Evolutionary conservation across 495 filamentous ascomycete species (phyloP).

Genomic region (Parachaetomium inaequale): DNA sequence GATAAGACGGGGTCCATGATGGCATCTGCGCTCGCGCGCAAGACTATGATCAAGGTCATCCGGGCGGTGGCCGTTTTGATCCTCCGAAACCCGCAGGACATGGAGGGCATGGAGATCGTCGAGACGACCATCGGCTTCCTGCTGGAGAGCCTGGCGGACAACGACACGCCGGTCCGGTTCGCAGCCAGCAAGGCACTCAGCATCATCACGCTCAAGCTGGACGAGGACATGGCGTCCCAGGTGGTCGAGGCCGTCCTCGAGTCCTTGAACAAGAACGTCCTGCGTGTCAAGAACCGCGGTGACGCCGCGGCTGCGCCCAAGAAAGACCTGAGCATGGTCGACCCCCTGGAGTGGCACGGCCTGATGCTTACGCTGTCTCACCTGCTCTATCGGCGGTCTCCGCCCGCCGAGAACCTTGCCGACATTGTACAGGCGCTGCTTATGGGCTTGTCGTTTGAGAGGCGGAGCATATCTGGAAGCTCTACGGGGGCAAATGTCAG

Average conservation of each 20-base stretch:
- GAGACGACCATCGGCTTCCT: constrained; percentile 73
- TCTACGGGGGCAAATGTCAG: constrained; percentile 91
- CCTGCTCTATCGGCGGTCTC: constrained; percentile 72
- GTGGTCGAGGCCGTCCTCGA: constrained; percentile 81
- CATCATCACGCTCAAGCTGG: constrained; percentile 73
- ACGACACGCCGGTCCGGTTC: constrained; percentile 83
- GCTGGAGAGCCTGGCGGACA: constrained; percentile 66
- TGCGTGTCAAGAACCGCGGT: constrained; percentile 49
- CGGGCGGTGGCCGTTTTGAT: constrained; percentile 65
- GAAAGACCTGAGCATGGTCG: constrained; percentile 65
- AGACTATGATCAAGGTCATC: constrained; percentile 76
- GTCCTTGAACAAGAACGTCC: constrained; percentile 69
- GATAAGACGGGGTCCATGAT: constrained; percentile 43
- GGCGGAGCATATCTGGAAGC: constrained; percentile 71
- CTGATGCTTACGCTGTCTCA: constrained; percentile 83
- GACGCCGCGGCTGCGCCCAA: constrained; percentile 36
- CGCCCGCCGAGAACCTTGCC: constrained; percentile 60
- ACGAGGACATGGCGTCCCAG: constrained; percentile 73
- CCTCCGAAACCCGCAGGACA: constrained; percentile 47
- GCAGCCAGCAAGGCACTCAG: constrained; percentile 91
- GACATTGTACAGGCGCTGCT: constrained; percentile 68
- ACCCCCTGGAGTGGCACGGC: constrained; percentile 87
- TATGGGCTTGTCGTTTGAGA: constrained; percentile 77
- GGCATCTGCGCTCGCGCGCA: constrained; percentile 71
- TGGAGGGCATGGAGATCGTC: constrained; percentile 51